Evolutionary conservation across 495 filamentous ascomycete genomes (phyloP).

Genomic region (Aspergillus ellipticus): DNA sequence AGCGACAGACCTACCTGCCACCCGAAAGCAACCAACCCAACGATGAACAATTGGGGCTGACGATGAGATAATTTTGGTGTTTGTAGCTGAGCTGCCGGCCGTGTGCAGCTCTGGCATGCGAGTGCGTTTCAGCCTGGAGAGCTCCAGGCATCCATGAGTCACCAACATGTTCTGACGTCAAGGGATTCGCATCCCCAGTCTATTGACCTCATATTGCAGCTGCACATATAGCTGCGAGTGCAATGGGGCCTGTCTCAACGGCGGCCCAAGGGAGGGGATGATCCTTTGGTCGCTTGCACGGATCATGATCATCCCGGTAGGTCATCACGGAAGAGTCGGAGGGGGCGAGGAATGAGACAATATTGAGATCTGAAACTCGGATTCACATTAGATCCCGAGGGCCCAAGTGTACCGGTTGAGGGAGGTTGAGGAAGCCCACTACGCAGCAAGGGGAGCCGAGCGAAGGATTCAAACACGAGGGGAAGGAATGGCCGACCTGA

Average conservation of each 20-base stretch:
- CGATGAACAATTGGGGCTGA: not conserved
- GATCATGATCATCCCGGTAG: not conserved
- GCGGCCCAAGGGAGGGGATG: no score
- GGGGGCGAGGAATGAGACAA: not conserved
- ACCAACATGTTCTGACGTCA: no score
- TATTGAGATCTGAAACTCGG: not conserved
- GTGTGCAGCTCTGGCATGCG: not conserved
- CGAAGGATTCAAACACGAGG: not conserved
- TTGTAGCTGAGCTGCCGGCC: not conserved
- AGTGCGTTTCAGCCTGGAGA: not conserved
- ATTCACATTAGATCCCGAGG: not conserved
- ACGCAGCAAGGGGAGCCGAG: not conserved
- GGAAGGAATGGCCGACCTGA: not conserved
- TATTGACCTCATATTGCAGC: no score
- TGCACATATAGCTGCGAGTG: no score
- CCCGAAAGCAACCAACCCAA: not conserved
- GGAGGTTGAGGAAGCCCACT: not conserved
- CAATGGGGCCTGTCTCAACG: no score
- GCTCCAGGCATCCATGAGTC: not conserved
- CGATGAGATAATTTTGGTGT: not conserved
- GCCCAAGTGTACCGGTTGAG: not conserved
- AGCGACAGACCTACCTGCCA: not conserved
- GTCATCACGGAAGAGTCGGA: not conserved
- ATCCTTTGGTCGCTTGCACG: not conserved
- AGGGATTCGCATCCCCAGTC: no score